Evolutionary conservation across 352 stramenopile species (phyloP).

Genomic region (Pythium brachiatum): DNA sequence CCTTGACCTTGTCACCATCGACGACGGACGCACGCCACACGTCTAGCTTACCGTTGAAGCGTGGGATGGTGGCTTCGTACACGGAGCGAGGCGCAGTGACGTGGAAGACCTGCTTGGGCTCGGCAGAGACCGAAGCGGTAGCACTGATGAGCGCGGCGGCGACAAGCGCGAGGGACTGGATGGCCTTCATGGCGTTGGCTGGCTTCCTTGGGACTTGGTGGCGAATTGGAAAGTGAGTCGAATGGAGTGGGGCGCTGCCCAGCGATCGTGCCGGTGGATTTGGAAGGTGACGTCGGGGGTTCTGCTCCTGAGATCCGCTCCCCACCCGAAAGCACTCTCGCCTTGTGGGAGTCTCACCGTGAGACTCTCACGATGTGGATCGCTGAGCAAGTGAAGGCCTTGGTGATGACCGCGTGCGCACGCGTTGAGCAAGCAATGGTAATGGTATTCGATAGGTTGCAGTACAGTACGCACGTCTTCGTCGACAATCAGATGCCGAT

Average conservation of each 20-base stretch:
- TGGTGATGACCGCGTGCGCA: no score
- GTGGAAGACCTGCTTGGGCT: constrained; percentile 30
- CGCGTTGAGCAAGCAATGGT: no score
- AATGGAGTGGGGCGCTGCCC: neutral
- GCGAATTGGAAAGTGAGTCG: constrained; percentile 15
- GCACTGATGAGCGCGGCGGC: constrained; percentile 4
- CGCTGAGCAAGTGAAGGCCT: no score
- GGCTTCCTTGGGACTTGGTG: neutral
- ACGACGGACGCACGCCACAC: constrained; percentile 10
- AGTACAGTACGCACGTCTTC: no score
- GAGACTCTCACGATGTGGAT: no score
- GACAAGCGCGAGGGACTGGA: constrained; percentile 16
- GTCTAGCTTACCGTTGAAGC: constrained; percentile 17
- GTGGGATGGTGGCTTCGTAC: constrained; percentile 8
- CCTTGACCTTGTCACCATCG: constrained; percentile 14
- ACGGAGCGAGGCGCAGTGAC: constrained; percentile 23
- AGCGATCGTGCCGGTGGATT: no score
- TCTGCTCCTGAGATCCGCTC: no score
- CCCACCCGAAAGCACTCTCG: no score
- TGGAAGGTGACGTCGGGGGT: no score
- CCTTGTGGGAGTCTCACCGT: no score
- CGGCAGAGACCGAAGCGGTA: constrained; percentile 7
- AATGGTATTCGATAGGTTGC: no score
- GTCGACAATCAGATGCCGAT: no score
- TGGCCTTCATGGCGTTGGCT: constrained; percentile 23